Percentiles rank a stretch among this genome's conserved stretches.
Evolutionary conservation across 768 basidiomycete species (phyloP).

Genomic region (Podaxis sp.): DNA sequence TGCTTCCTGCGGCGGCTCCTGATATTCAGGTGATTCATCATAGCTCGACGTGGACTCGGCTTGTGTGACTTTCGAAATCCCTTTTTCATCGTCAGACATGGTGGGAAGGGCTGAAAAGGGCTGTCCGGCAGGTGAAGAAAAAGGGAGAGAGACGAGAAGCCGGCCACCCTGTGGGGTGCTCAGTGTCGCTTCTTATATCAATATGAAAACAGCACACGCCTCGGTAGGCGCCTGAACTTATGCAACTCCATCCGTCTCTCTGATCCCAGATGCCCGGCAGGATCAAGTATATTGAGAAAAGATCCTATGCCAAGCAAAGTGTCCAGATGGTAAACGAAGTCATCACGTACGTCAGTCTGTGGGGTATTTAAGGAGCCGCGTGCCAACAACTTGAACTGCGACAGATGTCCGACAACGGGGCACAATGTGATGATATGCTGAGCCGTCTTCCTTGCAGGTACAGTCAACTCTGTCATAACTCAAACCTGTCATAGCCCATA

Average conservation of each 20-base stretch:
- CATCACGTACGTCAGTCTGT: neutral
- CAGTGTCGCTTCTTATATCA: neutral
- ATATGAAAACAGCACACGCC: neutral
- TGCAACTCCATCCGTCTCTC: neutral
- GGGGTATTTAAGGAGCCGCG: neutral
- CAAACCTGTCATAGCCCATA: too few species aligned
- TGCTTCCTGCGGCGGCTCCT: conserved; percentile 34
- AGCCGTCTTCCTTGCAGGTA: neutral
- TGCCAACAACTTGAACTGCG: neutral
- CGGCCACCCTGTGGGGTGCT: neutral
- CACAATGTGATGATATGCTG: neutral
- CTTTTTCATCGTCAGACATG: conserved; percentile 29
- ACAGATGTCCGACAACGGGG: neutral
- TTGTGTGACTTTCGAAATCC: conserved; percentile 20
- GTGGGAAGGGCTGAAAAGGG: neutral
- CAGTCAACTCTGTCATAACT: too few species aligned
- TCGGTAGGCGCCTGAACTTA: neutral
- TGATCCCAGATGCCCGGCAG: neutral
- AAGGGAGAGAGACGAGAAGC: neutral
- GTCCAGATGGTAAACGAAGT: neutral
- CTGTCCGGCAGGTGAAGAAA: neutral
- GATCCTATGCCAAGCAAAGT: neutral
- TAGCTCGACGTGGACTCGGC: conserved; percentile 21
- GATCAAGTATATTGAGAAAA: neutral
- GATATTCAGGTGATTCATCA: conserved; percentile 21